A percentile compares a stretch with the other conserved stretches of the same genome.
Conservation (phyloP, 129 eudicot genomes). For the Glebionis coronaria region DNA sequence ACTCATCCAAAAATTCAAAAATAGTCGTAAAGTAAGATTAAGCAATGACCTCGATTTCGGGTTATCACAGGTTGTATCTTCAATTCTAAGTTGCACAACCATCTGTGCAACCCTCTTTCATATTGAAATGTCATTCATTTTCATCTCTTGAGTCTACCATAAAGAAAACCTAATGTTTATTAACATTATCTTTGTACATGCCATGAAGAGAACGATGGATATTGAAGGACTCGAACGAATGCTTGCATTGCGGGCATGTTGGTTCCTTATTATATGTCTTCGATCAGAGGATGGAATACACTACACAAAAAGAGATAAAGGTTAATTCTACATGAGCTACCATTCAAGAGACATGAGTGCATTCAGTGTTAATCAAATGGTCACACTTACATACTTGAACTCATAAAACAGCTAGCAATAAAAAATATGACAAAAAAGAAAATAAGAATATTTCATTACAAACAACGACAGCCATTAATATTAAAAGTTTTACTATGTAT, state of each 20-base stretch:
- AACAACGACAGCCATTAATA: not conserved
- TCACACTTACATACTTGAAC: not conserved
- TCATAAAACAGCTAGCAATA: not conserved
- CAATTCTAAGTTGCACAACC: not conserved
- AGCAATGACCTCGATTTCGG: too few species aligned
- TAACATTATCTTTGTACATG: too few species aligned
- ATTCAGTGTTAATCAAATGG: not conserved
- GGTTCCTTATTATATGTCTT: too few species aligned
- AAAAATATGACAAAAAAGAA: not conserved
- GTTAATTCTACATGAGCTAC: too few species aligned
- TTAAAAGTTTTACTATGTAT: too few species aligned
- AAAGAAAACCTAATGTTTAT: not conserved
- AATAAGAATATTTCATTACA: not conserved
- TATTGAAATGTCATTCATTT: not conserved
- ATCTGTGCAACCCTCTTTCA: not conserved
- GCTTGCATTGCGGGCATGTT: too few species aligned
- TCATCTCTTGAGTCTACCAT: not conserved
- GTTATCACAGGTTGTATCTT: too few species aligned
- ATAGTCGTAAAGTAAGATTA: too few species aligned
- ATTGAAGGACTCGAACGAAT: too few species aligned
- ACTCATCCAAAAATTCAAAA: too few species aligned
- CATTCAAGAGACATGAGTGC: too few species aligned
- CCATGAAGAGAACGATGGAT: too few species aligned
- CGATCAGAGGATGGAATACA: slow-evolving; percentile 76
- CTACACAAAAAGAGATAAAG: slow-evolving; percentile 28